Evolutionary conservation across 2,329 filamentous ascomycete species (phyloP), one percentile per base, ranked within the genome.

Genomic region (Sphaceloma murrayae): DNA sequence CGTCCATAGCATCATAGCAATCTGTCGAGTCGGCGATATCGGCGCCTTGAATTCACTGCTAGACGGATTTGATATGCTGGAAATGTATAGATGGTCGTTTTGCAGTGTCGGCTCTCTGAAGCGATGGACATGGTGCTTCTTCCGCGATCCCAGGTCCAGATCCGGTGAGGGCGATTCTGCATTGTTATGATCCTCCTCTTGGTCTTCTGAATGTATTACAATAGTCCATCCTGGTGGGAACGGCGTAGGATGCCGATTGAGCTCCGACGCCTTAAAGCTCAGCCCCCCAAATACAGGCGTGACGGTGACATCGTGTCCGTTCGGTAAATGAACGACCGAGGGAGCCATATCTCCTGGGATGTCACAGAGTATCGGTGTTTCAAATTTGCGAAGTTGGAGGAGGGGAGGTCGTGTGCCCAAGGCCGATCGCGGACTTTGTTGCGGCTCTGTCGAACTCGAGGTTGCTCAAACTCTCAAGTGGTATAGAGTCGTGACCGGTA

Each of bases 1-100:
- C 24, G 87, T 78, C 85, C 86, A 96, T 5, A 96, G 73, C 82
- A 95, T 94, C 85, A 95, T 87, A 52, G 89, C 89, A 48, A 94
- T 85, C 65, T 94, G 85, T 33, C 88, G 73, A 1, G 86, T 91
- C 0, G 85, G 85, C 49, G 86, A 94, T 10, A 73, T 78, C 1
- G 82, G 75, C 1, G 85, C 78, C 58, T 83, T 85, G 66, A 82
- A 93, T 66, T 82, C 91, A 38, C 94, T 86, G 58, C 67, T 77
- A 60, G 72, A 83, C 0, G 89, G 86, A 52, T 83, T 85, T 39
- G 85, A 89, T 50, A 94, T 87, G 49, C 85, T 89, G 3, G 87
- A 94, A 55, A 96, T 89, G 67, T 88, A 95, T 46, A 95, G 71
- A 54, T 77, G 80, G 62, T 96, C 89, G 59, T 79, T 75, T 22